Evolutionary conservation across 768 basidiomycete species (phyloP), one percentile per base, ranked within the genome.

Genomic region (Tricholoma furcatifolium): DNA sequence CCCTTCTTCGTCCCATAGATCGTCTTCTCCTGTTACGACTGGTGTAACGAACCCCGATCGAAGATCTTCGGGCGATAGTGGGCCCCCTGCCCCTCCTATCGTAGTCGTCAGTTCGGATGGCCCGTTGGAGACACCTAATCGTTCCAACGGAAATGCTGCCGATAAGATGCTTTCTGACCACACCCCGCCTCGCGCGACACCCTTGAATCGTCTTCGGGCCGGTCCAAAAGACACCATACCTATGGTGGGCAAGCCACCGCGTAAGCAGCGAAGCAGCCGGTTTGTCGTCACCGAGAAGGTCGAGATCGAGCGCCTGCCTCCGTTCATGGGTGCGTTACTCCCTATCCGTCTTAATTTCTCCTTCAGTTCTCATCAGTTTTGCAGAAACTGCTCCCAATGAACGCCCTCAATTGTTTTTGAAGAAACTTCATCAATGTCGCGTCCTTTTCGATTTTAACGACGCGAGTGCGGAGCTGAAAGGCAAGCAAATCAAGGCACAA

Each of bases 361-460:
- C 11, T 34, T 53, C 43, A 50, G 38, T 32, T 56, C 54, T 58
- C 23, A 55, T 48, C 59, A 63, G 23, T 34, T 27, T 34, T 23
- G 21, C 71, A 98, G 97, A 99, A 76, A 95, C 89, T 2, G 81
- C 93, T 45, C 83, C 87, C 4, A 82, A 77, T 59, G 97, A 98
- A 68, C 87, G 96, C 32, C 85, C 92, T 31, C 86, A 88, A 55
- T 78, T 99, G 34, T 98, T 99, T 69, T 76, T 98, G 65, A 92
- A 81, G 72, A 99, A 99, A 71, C 80, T 99, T 49, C 87, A 89
- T 69, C 97, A 99, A 67, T 98, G 96, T 73, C 86, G 90, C 51
- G 94, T 98, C 57, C 74, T 99, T 38, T 99, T 99, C 70, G 97
- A 99, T 73, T 99, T 99, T 72, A 98, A 98, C 67, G 97, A 99